Base-by-base conservation (phyloP, 768 basidiomycete genomes). In the Mrakia gelida region DNA sequence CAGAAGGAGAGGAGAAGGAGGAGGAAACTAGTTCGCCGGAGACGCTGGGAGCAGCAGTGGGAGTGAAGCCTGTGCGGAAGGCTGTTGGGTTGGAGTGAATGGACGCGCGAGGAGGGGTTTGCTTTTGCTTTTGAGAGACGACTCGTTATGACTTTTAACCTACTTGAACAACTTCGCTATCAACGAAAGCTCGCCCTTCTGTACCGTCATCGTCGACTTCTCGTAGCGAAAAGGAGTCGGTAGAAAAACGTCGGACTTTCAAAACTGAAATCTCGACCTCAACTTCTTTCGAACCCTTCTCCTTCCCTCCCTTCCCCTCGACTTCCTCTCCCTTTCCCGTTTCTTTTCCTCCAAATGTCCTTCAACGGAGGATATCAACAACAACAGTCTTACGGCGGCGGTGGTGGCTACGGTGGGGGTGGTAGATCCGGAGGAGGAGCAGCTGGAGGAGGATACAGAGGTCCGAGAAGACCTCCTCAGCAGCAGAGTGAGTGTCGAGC, bases 341-440 rank as follows among this genome's bases (percentile, higher is more conserved):
- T 28, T 43, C 65, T 2, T 43, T 16, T 38, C 23, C 65, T 9
- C 41, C n/a, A 9, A 23, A 71, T 71, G 68, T 71, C 68, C 68
- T 71, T 41, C 43, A 41, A 73, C 56, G 71, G 49, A n/a, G 49
- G 49, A 56, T 54, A 73, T n/a, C 72, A 73, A 30, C 68, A 75
- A 2, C 71, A 49, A 34, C 45, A 73, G 11, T 63, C 74, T 45
- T 77, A 70, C 68, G 80, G 81, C n/a, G n/a, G n/a, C 43, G 79
- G 79, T 71, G 81, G 81, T 28, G 76, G 79, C 38, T 81, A 82
- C 34, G 70, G 80, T n/a, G 79, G 77, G n/a, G 68, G 80, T 21
- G 76, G 79, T n/a, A 62, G 73, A 41, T 75, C 75, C 23, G 61
- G 79, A 65, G 79, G 80, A 32, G 80, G 81, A 52, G 78, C 80